These are phyloP conservation scores for Xerocomus cyaneibrunnescens DNA, from an alignment of 1,284 basidiomycete genomes.

Conservation along the genomic window DNA sequence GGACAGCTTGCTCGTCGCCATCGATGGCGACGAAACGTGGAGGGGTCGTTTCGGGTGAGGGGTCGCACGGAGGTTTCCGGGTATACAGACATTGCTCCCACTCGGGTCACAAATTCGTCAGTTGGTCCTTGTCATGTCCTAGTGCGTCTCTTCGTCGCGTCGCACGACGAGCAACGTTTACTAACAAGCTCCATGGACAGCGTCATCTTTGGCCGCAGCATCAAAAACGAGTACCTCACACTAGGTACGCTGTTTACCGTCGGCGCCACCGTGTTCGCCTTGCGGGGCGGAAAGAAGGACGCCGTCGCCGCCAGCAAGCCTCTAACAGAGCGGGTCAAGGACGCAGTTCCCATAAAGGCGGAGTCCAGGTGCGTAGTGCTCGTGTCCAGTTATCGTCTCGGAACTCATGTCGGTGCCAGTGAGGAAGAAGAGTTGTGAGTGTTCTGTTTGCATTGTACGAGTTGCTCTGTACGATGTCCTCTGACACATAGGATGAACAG, in stretches of 20 bases:
- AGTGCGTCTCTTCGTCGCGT: conserved; percentile 33
- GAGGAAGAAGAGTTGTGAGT: conserved; percentile 76
- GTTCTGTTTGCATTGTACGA: conserved; percentile 7
- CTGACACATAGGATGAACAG: conserved; percentile 54
- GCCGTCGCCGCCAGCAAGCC: conserved; percentile 43
- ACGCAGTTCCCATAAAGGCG: conserved; percentile 59
- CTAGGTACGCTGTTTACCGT: conserved; percentile 60
- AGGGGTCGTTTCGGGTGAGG: conserved; percentile 18
- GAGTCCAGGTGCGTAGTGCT: conserved; percentile 56
- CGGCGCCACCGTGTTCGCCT: conserved; percentile 50
- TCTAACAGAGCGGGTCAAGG: conserved; percentile 54
- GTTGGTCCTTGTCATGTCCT: conserved; percentile 39
- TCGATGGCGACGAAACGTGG: background rate
- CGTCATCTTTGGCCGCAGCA: conserved; percentile 68
- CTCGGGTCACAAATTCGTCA: background rate
- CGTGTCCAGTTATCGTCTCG: background rate
- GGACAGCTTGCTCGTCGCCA: conserved; percentile 31
- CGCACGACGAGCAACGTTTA: background rate
- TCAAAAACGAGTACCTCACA: conserved; percentile 77
- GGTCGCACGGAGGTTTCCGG: conserved; percentile 29
- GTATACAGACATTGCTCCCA: too few relatives aligned
- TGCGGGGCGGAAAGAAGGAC: conserved; percentile 54
- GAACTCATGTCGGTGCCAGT: conserved; percentile 34
- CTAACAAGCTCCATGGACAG: conserved; percentile 37
- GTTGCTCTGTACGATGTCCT: conserved; percentile 31